Percentiles rank a stretch among this genome's conserved stretches.
phyloP scores from a whole-genome alignment of 306 rosid genomes.

The Quercus gilva region DNA sequence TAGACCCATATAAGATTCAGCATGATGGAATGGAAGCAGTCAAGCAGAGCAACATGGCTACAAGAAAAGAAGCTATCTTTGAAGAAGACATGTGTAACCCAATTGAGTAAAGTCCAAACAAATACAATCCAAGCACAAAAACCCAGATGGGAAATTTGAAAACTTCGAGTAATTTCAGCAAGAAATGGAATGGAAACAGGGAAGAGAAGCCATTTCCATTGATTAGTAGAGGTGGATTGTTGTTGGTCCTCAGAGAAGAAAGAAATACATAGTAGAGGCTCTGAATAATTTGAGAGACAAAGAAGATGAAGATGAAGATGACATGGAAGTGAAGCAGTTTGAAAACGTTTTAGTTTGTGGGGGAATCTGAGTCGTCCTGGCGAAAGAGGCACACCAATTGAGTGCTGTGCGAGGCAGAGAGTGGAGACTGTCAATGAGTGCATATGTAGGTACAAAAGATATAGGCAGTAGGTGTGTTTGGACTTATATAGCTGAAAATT shows the following conservation, averaged over 20 bases:
- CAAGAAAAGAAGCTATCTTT: not conserved
- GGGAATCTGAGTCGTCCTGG: slow-evolving; percentile 44
- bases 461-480: too few relatives aligned
- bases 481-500: too few relatives aligned
- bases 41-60: not conserved
- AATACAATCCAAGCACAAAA: not conserved
- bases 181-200: not conserved
- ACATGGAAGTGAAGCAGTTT: not conserved
- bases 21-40: not conserved
- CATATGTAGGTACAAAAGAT: too few relatives aligned
- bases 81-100: not conserved
- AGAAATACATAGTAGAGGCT: too few relatives aligned
- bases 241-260: too few relatives aligned
- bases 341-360: slow-evolving; percentile 20
- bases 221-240: not conserved
- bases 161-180: not conserved
- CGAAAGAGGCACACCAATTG: slow-evolving; percentile 31
- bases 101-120: not conserved
- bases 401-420: slow-evolving; percentile 7
- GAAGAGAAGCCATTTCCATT: not conserved
- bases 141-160: not conserved
- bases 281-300: too few relatives aligned
- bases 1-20: not conserved
- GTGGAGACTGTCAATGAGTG: too few relatives aligned
- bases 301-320: not conserved